Evolutionary conservation across 495 filamentous ascomycete genomes (phyloP), one percentile per base, ranked within the genome.

Genomic region (Penicillium nucicola): DNA sequence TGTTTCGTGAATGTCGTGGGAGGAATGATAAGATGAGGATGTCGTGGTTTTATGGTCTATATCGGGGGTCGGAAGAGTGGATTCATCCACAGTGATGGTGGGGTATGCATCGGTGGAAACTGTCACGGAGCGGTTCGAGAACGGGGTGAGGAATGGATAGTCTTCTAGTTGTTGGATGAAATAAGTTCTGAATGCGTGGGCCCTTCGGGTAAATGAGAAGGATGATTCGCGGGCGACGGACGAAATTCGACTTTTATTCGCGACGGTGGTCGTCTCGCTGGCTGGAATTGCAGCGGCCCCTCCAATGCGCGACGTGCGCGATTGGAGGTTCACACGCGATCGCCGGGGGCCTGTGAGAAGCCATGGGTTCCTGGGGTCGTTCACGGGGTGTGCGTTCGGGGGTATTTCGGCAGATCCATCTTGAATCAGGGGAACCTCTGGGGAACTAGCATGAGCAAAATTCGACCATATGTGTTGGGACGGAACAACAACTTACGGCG

Each of bases 161-260:
- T 69, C 67, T 33, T 69, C 64, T 35, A 60, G 45, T 39, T 66
- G 61, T 35, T 62, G 61, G 28, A 60, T 57, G 46, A 72, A 60
- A 36, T 69, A 65, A 3, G 67, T 55, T 52, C 62, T 68, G 28
- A 72, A 66, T 14, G 68, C 67, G 42, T 60, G 67, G 8, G 67
- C 67, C 4, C 68, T 56, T 22, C 65, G 59, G 15, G 51, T 61
- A 44, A 73, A 64, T 33, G 56, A 48, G 17, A 65, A 69, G 7
- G 66, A 50, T 13, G 65, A 53, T 48, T 66, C 62, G 11, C 45
- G 40, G 38, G 58, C 30, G 15, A 20, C 13, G 39, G 60, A 58
- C 3, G 58, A 35, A 20, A 56, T 28, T 14, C 54, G 47, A 41
- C 56, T 61, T 39, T 55, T 46, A 37, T 66, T 63, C 11, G 56